Percentiles rank a stretch among this genome's conserved stretches.
Evolutionary conservation across 108 stramenopile genomes (phyloP).

Genomic region (Cyclotella sp.): DNA sequence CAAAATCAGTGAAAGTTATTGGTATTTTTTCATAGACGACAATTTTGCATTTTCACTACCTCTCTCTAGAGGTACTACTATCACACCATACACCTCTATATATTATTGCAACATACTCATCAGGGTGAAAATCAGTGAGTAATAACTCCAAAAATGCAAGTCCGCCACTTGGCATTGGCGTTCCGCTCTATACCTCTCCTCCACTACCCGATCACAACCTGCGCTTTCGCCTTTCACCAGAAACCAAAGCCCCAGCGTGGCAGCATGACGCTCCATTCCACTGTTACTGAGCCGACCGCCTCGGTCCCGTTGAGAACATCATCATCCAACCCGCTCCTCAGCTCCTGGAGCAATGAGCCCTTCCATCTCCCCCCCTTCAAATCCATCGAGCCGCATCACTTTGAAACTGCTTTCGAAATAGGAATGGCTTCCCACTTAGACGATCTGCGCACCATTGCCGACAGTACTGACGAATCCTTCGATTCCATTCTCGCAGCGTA

Average conservation of each 20-base stretch:
- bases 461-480: slow-evolving; percentile 41
- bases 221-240: slow-evolving; percentile 8
- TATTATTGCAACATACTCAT: no score
- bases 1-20: no score
- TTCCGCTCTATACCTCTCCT: background rate
- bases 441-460: slow-evolving; percentile 57
- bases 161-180: slow-evolving; percentile 1
- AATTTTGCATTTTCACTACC: no score
- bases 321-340: slow-evolving; percentile 59
- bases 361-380: slow-evolving; percentile 70
- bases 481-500: slow-evolving; percentile 63
- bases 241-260: background rate
- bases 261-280: slow-evolving; percentile 24
- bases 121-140: no score
- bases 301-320: background rate
- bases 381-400: slow-evolving; percentile 56
- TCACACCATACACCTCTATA: no score
- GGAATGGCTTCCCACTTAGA: slow-evolving; percentile 62
- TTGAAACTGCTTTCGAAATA: slow-evolving; percentile 57
- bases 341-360: slow-evolving; percentile 62
- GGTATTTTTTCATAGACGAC: no score
- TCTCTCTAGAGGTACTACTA: no score
- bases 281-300: slow-evolving; percentile 4
- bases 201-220: background rate
- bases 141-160: background rate